Evolutionary conservation across 2,329 filamentous ascomycete genomes (phyloP).

Genomic region (Fonsecaea nubica): DNA sequence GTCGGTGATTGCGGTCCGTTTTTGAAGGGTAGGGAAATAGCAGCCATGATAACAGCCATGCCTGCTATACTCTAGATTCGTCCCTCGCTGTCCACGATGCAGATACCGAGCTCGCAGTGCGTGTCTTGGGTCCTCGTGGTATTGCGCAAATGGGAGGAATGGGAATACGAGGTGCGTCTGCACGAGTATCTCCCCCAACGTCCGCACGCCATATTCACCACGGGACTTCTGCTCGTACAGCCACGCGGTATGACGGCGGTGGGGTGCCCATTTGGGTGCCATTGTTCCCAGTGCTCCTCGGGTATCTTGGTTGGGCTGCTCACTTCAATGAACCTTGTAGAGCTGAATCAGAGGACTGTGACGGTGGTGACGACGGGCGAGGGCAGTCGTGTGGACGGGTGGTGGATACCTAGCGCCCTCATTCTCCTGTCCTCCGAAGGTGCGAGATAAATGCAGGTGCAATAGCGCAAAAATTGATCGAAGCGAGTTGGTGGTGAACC

Average conservation of each 20-base stretch:
- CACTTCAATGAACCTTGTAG: constrained; percentile 1
- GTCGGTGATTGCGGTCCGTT: background rate
- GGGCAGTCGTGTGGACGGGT: background rate
- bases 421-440: background rate
- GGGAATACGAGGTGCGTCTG: background rate
- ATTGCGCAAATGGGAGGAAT: background rate
- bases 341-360: background rate
- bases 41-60: too few species aligned
- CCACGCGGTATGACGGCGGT: background rate
- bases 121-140: background rate
- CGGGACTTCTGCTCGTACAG: constrained; percentile 7
- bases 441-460: background rate
- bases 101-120: background rate
- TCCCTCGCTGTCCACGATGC: background rate
- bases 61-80: background rate
- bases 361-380: background rate
- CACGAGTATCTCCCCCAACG: background rate
- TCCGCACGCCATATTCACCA: background rate
- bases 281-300: background rate
- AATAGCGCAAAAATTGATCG: background rate
- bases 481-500: background rate
- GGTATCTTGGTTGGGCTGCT: constrained; percentile 1
- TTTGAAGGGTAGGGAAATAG: background rate
- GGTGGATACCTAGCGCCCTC: background rate
- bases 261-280: background rate